Conservation (phyloP, 2,329 filamentous ascomycete genomes). For the Colletotrichum paranaense region DNA sequence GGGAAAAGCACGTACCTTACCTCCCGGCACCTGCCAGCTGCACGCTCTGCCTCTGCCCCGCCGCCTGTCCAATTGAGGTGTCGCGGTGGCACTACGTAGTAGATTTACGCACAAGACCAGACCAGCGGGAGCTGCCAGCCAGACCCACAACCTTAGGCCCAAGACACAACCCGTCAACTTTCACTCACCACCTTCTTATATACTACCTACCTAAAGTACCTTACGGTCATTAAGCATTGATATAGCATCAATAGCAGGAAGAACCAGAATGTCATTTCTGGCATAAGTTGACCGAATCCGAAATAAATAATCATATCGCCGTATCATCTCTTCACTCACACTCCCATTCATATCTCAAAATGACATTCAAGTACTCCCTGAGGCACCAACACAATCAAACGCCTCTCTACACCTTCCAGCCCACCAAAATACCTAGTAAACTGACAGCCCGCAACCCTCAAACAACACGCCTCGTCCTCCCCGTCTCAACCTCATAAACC, state of each 20-base stretch:
- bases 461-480: constrained; percentile 53
- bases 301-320: neutral
- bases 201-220: too few relatives aligned
- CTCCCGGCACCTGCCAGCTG: neutral
- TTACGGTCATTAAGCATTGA: too few relatives aligned
- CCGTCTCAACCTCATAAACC: constrained; percentile 83
- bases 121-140: neutral
- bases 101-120: constrained; percentile 9
- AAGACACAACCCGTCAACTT: neutral
- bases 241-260: too few relatives aligned
- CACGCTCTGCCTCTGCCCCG: constrained; percentile 10
- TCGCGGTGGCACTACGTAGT: neutral
- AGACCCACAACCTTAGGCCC: constrained; percentile 7
- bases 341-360: neutral
- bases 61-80: constrained; percentile 23
- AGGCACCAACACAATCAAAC: neutral
- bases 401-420: neutral
- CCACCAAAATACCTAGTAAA: neutral
- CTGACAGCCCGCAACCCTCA: constrained; percentile 39
- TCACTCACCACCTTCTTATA: neutral
- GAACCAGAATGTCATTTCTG: too few relatives aligned
- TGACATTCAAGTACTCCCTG: too few relatives aligned
- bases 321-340: too few relatives aligned
- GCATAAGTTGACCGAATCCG: too few relatives aligned
- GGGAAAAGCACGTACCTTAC: neutral